A percentile compares a stretch with the other conserved stretches of the same genome.
phyloP scores from a whole-genome alignment of 2,329 filamentous ascomycete species.

The Scedosporium dehoogii region DNA sequence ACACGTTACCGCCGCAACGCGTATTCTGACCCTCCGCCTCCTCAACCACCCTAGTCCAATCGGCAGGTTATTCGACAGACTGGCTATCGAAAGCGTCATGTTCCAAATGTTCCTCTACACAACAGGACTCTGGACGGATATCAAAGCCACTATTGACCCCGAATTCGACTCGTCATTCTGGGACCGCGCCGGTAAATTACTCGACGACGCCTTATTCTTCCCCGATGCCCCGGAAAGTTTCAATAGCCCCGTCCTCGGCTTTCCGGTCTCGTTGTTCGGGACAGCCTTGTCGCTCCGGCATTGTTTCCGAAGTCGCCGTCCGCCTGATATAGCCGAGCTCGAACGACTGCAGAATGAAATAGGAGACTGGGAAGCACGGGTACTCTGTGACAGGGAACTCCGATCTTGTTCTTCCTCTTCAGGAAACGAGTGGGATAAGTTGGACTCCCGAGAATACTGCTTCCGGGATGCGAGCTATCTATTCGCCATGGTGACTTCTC shows the following conservation, averaged over 20 bases:
- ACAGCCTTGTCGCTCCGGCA: slow-evolving; percentile 9
- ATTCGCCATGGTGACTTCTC: too few species aligned
- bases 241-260: slow-evolving; percentile 15
- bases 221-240: slow-evolving; percentile 7
- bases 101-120: slow-evolving; percentile 14
- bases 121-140: slow-evolving; percentile 15
- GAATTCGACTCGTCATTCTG: slow-evolving; percentile 13
- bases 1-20: slow-evolving; percentile 14
- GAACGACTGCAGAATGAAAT: too few species aligned
- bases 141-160: background rate
- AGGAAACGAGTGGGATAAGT: too few species aligned
- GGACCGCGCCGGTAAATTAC: slow-evolving; percentile 11
- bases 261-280: slow-evolving; percentile 13
- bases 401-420: too few species aligned
- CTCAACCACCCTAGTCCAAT: slow-evolving; percentile 7
- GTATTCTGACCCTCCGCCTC: slow-evolving; percentile 12
- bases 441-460: too few species aligned
- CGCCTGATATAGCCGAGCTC: too few species aligned
- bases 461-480: too few species aligned
- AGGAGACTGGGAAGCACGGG: too few species aligned
- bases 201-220: slow-evolving; percentile 9
- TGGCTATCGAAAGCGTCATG: slow-evolving; percentile 16
- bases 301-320: too few species aligned
- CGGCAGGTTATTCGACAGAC: slow-evolving; percentile 11
- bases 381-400: too few species aligned